Base-by-base conservation (phyloP, 148 eudicot species). In the Chenopodium album region DNA sequence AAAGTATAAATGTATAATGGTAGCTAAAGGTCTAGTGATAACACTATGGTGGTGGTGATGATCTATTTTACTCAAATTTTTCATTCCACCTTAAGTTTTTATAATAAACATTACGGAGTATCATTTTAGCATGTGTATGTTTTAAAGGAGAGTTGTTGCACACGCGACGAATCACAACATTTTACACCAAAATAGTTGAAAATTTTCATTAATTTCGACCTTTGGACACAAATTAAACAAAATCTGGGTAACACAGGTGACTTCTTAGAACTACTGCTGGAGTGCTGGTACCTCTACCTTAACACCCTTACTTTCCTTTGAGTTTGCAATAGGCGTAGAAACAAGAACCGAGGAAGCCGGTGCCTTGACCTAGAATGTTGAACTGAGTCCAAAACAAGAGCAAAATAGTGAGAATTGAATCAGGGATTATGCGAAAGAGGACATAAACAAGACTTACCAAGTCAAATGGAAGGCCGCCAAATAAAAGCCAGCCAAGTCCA, bases 391-490 rank as follows among this genome's bases (percentile, higher is more conserved):
- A 66, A 82, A 52, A 70, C 20, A 20, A 74, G 4, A 1, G 37
- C 32, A 70, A 50, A 64, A 41, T 9, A 34, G 13, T 71, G 41
- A 46, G 72, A 72, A 20, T 23, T 14, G 67, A 59, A 44, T 56
- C n/a, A 56, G 1, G 62, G 32, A 73, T 63, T 44, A 62, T 11
- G 16, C 16, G 23, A 63, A 29, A 54, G 6, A 71, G 4, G 75
- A n/a, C 7, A 22, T 60, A 29, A 69, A n/a, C 19, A 32, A n/a
- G 67, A 48, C 86, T 56, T 71, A 90, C 92, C 89, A 74, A 80
- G 73, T 90, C 89, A 76, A 88, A 90, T 37, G 92, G 88, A 79
- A 90, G 90, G 41, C 92, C 92, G 1, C 92, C 90, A 54, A 89
- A 90, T n/a, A 86, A 11, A 47, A 88, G 76, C 92, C 92, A 90